These are phyloP conservation scores for Phascolomyces articulosus DNA, from an alignment of 371 early-diverging fungal genomes.

Conservation along the genomic window DNA sequence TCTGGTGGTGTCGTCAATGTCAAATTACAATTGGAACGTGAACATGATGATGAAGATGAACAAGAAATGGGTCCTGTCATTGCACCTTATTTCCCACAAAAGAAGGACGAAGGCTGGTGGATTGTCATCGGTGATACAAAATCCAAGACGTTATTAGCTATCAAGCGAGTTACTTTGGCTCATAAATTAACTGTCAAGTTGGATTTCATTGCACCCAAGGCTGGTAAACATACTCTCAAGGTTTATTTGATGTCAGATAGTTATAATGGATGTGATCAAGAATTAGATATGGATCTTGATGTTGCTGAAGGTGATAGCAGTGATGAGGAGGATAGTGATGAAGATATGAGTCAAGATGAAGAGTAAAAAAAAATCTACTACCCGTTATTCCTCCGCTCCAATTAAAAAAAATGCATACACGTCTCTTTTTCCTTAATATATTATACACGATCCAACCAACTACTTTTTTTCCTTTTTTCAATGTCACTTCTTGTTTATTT, in stretches of 20 bases:
- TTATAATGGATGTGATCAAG: constrained; percentile 94
- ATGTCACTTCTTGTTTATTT: constrained; percentile 5
- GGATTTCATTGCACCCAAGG: constrained; percentile 83
- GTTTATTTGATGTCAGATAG: constrained; percentile 93
- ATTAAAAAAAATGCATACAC: too few species aligned
- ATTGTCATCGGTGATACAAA: constrained; percentile 86
- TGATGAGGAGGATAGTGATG: constrained; percentile 19
- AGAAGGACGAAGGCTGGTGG: constrained; percentile 98
- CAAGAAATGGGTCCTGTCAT: constrained; percentile 72
- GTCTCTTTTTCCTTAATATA: too few species aligned
- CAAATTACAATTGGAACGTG: constrained; percentile 78
- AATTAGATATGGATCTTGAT: constrained; percentile 77
- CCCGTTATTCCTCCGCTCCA: too few species aligned
- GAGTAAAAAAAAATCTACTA: neutral
- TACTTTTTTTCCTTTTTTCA: too few species aligned
- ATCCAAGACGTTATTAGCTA: constrained; percentile 81
- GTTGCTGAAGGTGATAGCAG: constrained; percentile 67
- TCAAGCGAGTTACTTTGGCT: constrained; percentile 87
- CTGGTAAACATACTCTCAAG: constrained; percentile 71
- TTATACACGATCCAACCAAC: too few species aligned
- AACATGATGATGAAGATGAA: constrained; percentile 70
- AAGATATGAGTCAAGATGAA: constrained; percentile 7
- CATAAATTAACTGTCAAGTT: constrained; percentile 68
- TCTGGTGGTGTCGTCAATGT: constrained; percentile 67
- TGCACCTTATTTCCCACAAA: constrained; percentile 91